phyloP scores from a whole-genome alignment of 805 yeast species.

The Monosporozyma siamensis region DNA sequence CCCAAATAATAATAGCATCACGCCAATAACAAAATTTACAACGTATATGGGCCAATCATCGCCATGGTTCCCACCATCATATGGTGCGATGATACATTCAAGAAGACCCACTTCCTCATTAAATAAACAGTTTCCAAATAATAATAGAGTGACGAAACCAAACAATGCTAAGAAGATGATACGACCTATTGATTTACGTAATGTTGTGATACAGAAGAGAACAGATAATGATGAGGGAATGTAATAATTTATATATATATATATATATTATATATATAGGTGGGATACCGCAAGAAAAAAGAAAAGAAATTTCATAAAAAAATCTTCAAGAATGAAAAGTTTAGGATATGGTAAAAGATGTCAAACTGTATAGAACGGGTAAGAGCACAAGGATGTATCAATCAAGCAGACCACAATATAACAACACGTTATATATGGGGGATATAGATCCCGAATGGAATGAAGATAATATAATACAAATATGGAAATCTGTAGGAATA shows the following conservation, averaged over 20 bases:
- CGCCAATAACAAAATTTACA: conserved; percentile 3
- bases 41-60: conserved; percentile 1
- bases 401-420: neutral
- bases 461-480: conserved; percentile 51
- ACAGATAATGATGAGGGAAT: neutral
- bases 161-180: neutral
- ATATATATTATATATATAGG: neutral
- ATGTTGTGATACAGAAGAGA: neutral
- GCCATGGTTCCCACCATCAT: conserved; percentile 1
- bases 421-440: conserved; percentile 68
- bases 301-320: too few relatives aligned
- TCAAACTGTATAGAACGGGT: too few relatives aligned
- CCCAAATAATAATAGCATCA: neutral
- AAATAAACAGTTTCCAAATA: conserved; percentile 7
- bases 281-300: too few relatives aligned
- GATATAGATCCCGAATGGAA: conserved; percentile 82
- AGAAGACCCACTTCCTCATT: conserved; percentile 9
- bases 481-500: too few relatives aligned
- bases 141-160: neutral
- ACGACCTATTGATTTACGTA: neutral
- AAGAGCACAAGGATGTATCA: too few relatives aligned
- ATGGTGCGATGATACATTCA: neutral
- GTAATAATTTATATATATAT: neutral
- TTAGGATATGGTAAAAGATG: too few relatives aligned
- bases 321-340: too few relatives aligned